Conservation (phyloP, 1,139 yeast genomes). For the Suhomyces kunorum region DNA sequence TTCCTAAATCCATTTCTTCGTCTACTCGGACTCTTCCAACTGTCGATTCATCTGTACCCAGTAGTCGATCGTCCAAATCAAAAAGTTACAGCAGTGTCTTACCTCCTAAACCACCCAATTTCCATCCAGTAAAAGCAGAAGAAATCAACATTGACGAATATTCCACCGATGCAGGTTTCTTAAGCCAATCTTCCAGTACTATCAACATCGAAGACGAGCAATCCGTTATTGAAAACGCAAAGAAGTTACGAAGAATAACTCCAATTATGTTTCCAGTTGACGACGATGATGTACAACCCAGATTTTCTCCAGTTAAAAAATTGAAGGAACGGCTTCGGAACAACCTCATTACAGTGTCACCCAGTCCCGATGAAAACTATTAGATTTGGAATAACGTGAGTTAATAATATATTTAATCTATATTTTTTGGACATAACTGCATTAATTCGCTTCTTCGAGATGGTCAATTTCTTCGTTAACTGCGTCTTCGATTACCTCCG, state of each 20-base stretch:
- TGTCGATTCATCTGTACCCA: not conserved
- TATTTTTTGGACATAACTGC: too few relatives aligned
- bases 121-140: slow-evolving; percentile 15
- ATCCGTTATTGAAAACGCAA: slow-evolving; percentile 40
- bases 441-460: slow-evolving; percentile 12
- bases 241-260: slow-evolving; percentile 36
- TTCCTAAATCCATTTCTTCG: not conserved
- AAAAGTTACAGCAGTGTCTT: slow-evolving; percentile 10
- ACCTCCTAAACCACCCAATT: slow-evolving; percentile 40
- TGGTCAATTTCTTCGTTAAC: slow-evolving; percentile 16
- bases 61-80: not conserved
- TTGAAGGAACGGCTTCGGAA: slow-evolving; percentile 27
- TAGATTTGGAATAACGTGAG: not conserved
- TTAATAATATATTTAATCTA: too few relatives aligned
- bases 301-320: slow-evolving; percentile 36
- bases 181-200: slow-evolving; percentile 9
- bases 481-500: slow-evolving; percentile 12
- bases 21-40: not conserved
- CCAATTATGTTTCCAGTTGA: slow-evolving; percentile 44
- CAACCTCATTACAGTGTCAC: slow-evolving; percentile 12
- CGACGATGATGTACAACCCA: slow-evolving; percentile 30
- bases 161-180: slow-evolving; percentile 2
- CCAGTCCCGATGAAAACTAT: slow-evolving; percentile 10
- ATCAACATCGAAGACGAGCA: slow-evolving; percentile 19
- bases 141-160: not conserved